Evolutionary conservation across 2,329 filamentous ascomycete species (phyloP), one percentile per base, ranked within the genome.

Genomic region (Fusarium multiceps): DNA sequence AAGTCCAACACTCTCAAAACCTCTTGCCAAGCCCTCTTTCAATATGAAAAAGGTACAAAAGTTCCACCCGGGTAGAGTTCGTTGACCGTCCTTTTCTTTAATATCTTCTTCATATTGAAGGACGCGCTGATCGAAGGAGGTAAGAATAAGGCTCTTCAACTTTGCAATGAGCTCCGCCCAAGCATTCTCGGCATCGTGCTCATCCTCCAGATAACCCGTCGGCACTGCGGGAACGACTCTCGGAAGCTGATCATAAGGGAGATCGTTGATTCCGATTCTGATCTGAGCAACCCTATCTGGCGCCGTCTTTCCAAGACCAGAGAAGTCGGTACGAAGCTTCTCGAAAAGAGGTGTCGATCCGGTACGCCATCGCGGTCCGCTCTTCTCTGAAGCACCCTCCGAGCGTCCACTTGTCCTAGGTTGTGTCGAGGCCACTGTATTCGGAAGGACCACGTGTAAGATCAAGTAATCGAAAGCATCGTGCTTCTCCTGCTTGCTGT

Each of bases 31-130:
- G 0, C 96, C 96, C 79, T 99, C 96, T 76, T 99, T 99, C 11
- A 99, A 85, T 18, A 99, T 94, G 78, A 99, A 99, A 78, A 99
- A 99, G 0, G 96, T 99, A 80, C 96, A 98, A 78, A 99, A 99
- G 77, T 99, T 99, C 96, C 96, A 99, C 1, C 96, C 96, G 0
- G 96, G 96, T 20, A 99, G 82, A 34, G 85, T 90, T 48, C 95
- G 88, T 78, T 98, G 94, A 1, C 91, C 88, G 73, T 98, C 95
- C 76, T 94, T 96, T 79, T 98, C 96, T 68, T 93, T 92, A 72
- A 99, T 97, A 73, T 99, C 96, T 63, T 98, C 94, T 79, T 99
- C 96, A 78, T 99, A 99, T 75, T 98, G 95, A 21, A 88, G 90
- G 2, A 99, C 96, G 11, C 96, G 89, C 72, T 90, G 86, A 80